Evolutionary conservation across 78 protist species (phyloP), one percentile per base, ranked within the genome.

Genomic region (Chrysochromulina parva): DNA sequence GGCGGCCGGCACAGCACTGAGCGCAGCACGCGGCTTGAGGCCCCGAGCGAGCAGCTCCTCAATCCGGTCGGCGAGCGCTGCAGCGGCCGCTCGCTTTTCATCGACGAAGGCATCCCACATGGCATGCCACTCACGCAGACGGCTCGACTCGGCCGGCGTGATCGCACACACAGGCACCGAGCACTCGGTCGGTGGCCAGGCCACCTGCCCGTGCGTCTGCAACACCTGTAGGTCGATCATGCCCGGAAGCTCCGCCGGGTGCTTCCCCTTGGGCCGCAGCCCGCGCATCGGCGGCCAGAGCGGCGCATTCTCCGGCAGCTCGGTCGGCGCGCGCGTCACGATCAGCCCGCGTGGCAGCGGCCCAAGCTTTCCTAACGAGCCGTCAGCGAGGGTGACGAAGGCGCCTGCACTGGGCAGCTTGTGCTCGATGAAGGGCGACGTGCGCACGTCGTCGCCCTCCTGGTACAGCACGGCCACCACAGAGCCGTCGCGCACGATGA

Each of bases 201-300:
- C 53, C 5, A 71, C 80, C n/a, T 10, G 52, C 19, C 80, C 80
- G 80, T 71, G 52, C 80, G 5, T 10, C 52, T 71, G 80, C 55
- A 71, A 9, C 16, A 71, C 16, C 80, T 71, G 5, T 4, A 71
- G 5, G 52, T 71, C 80, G 53, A 16, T 52, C 80, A 71, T 38
- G 52, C 80, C 80, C 52, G 80, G 80, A 11, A 71, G 80, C 80
- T 71, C 80, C 13, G 80, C 80, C 9, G 80, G 80, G 52, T 71
- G 80, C 52, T 71, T 71, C 55, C 80, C 80, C 80, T 71, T 71
- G 53, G 80, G n/a, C 2, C 80, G 80, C 26, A 71, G 47, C 16
- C 80, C 80, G 13, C 13, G 13, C 14, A 38, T 38, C 53, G 52
- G 80, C 52, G 80, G n/a, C 26, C 4, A 71, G 52, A n/a, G 80